Base-by-base conservation (phyloP, 805 yeast species). In the Metschnikowia dekortorum region DNA sequence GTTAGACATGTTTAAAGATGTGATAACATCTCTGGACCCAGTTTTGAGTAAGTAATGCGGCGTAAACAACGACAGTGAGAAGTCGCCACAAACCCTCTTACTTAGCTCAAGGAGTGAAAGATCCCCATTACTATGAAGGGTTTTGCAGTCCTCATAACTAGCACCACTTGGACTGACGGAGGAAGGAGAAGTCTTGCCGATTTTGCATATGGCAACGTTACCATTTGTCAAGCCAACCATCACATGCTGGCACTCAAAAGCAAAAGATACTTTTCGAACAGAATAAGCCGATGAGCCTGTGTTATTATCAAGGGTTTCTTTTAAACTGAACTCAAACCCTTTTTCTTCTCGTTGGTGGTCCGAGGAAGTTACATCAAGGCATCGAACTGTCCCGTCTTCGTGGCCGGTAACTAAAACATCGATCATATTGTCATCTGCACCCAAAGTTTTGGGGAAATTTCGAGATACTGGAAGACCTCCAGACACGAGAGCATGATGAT, bases 361-460 rank as follows among this genome's bases (percentile, higher is more conserved):
- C 18, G 87, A 86, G 50, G 83, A 81, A 0, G 95, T 82, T 0
- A 89, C 84, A 67, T 92, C 96, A 83, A 90, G 84, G 8, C 92
- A 73, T 48, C 97, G 76, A 0, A 94, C 81, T 34, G 84, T 79
- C 0, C 97, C 98, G 63, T 85, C 85, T 34, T 83, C 80, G 62
- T 94, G 96, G 0, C 97, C 98, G 0, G 96, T 84, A 1, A 89
- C 83, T 39, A 91, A 52, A n/a, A 73, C 62, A 47, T 61, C 66
- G 9, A 71, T 71, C 10, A 79, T 80, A 3, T 84, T 60, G 8
- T 71, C 75, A 40, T 65, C 68, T 29, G 54, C 47, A 0, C 76
- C 77, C 29, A 73, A 47, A 2, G 74, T 58, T 33, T 55, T 62
- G 10, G 68, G 63, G 9, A 55, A 55, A n/a, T 53, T 50, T 38